A percentile compares a stretch with the other conserved stretches of the same genome.
Conservation (phyloP, 78 protist genomes). For the Protostelium mycophagum region DNA sequence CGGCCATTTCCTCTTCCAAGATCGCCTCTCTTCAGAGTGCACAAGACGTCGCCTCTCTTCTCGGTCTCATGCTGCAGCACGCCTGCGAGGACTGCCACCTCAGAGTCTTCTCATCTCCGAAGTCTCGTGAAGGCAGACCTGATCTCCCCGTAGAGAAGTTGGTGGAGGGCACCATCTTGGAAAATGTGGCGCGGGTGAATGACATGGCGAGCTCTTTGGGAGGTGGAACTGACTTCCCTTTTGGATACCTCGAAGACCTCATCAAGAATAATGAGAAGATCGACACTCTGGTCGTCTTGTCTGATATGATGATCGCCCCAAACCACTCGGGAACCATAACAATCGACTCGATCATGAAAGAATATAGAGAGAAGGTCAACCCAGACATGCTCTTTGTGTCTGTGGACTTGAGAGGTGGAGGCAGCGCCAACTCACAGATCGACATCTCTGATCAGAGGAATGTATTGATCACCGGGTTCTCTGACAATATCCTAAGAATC, state of each 20-base stretch:
- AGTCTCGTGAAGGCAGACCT: background rate
- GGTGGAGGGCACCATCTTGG: slow-evolving; percentile 45
- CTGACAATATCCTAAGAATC: slow-evolving; percentile 72
- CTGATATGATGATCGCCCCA: background rate
- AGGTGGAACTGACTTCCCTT: slow-evolving; percentile 28
- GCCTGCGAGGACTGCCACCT: slow-evolving; percentile 75
- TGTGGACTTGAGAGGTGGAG: slow-evolving; percentile 56
- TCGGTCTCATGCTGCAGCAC: slow-evolving; percentile 74
- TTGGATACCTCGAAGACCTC: slow-evolving; percentile 14
- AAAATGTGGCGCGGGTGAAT: slow-evolving; percentile 25
- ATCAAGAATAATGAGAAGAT: slow-evolving; percentile 7
- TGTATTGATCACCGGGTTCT: slow-evolving; percentile 70
- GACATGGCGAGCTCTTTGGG: background rate
- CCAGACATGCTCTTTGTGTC: slow-evolving; percentile 59
- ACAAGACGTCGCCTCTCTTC: slow-evolving; percentile 44
- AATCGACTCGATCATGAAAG: slow-evolving; percentile 18
- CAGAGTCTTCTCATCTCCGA: background rate
- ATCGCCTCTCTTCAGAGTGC: background rate
- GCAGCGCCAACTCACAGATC: background rate
- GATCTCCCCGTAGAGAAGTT: slow-evolving; percentile 11
- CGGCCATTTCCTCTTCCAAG: background rate
- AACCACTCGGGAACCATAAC: background rate
- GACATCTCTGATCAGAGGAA: slow-evolving; percentile 31
- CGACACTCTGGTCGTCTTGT: slow-evolving; percentile 61
- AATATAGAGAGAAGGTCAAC: slow-evolving; percentile 69